Base-by-base conservation (phyloP, 2,329 filamentous ascomycete genomes). In the Xylariaceae sp. region DNA sequence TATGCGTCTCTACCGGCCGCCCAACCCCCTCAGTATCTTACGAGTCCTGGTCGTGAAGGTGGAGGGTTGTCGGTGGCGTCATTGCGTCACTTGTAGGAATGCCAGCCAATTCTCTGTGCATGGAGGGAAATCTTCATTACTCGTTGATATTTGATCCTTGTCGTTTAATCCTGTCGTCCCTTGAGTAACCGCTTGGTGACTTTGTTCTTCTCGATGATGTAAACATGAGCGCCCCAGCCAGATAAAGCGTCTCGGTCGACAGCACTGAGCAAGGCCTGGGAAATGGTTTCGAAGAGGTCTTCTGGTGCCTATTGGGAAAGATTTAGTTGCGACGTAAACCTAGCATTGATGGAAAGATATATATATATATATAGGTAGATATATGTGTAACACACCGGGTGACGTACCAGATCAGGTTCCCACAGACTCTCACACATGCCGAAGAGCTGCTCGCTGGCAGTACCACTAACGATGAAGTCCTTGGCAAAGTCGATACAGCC, bases 131-230 rank as follows among this genome's bases (percentile, higher is more conserved):
- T 27, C 22, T 27, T 17, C 5, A 31, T 17, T 40, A 19, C 32
- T 27, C 22, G 7, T 27, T 27, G 22, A 27, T 27, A 27, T 31
- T 43, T 42, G 12, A 12, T 35, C 42, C 42, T 32, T 38, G 36
- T 49, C 46, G 32, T 63, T 68, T 89, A 91, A 71, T 97, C 92
- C 77, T 97, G 92, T 77, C 91, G 85, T 68, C 91, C 91, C 84
- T 97, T 97, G 71, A 99, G 78, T 84, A 99, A 83, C 71, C 94
- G 82, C 86, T 97, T 96, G 66, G 94, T 97, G 57, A 99, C 89
- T 87, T 97, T 97, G 77, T 96, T 91, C 82, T 99, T 99, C 80
- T 97, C 94, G 71, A 99, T 95, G 67, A 99, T 95, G 76, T 97
- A 99, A 62, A 99, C 94, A 68, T 99, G 90, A 36, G 94, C 94